Conservation (phyloP, 345 rosid species). For the Atalantia buxifolia region DNA sequence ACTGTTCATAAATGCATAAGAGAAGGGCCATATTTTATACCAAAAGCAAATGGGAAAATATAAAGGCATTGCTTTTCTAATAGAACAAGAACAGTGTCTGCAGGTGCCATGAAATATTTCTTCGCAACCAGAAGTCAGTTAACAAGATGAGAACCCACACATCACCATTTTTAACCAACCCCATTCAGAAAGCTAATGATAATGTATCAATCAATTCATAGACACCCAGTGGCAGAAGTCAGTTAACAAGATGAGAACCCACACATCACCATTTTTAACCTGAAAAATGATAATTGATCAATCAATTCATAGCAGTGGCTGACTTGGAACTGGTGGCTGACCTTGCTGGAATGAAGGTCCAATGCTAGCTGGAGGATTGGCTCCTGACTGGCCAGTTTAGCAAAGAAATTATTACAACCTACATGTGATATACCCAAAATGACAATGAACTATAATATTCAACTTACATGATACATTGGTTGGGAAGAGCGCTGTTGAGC, state of each 20-base stretch:
- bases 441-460: slow-evolving; percentile 10
- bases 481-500: slow-evolving; percentile 76
- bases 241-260: background rate
- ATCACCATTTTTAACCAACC: background rate
- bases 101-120: background rate
- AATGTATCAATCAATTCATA: background rate
- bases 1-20: background rate
- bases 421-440: slow-evolving; percentile 1
- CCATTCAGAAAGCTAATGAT: background rate
- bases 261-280: background rate
- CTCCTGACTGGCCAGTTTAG: slow-evolving; percentile 47
- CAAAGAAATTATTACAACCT: slow-evolving; percentile 16
- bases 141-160: background rate
- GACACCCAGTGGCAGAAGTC: slow-evolving; percentile 19
- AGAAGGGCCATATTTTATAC: background rate
- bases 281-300: background rate
- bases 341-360: slow-evolving; percentile 69
- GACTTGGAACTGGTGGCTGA: slow-evolving; percentile 57
- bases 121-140: background rate
- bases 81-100: background rate
- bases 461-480: slow-evolving; percentile 75
- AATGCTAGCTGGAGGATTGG: slow-evolving; percentile 49
- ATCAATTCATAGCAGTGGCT: slow-evolving; percentile 29
- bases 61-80: background rate
- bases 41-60: background rate